Conservation (phyloP, 2,329 filamentous ascomycete genomes). For the Colletotrichum echinochloae region DNA sequence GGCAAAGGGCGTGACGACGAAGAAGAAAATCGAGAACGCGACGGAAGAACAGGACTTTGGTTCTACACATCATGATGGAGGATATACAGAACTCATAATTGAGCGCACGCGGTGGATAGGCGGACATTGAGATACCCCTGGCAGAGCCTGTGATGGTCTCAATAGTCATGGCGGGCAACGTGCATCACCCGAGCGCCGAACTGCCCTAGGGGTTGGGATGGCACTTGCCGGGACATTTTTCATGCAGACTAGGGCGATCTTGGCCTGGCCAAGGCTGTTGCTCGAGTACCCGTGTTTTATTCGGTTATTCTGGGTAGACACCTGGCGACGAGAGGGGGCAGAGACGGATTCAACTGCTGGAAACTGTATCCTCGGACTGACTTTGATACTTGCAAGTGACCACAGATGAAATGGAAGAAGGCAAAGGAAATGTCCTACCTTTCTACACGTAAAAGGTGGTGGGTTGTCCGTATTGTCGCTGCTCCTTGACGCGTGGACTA, state of each 20-base stretch:
- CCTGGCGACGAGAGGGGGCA: background rate
- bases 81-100: background rate
- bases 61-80: background rate
- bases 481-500: background rate
- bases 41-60: background rate
- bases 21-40: background rate
- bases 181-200: constrained; percentile 23
- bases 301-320: background rate
- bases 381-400: background rate
- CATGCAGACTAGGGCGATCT: background rate
- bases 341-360: background rate
- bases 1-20: background rate
- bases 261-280: background rate
- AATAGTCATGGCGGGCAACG: constrained; percentile 5
- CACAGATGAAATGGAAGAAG: no score
- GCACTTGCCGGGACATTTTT: constrained; percentile 18
- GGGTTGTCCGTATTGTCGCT: background rate
- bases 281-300: background rate
- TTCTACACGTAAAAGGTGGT: background rate
- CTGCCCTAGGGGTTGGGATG: constrained; percentile 20
- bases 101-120: background rate
- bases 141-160: constrained; percentile 3
- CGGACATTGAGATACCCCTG: constrained; percentile 14
- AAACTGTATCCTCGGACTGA: background rate
- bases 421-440: background rate